A percentile compares a stretch with the other conserved stretches of the same genome.
These are phyloP conservation scores for Phtheirospermum japonicum DNA, from an alignment of 257 asterid genomes.

Conservation along the genomic window DNA sequence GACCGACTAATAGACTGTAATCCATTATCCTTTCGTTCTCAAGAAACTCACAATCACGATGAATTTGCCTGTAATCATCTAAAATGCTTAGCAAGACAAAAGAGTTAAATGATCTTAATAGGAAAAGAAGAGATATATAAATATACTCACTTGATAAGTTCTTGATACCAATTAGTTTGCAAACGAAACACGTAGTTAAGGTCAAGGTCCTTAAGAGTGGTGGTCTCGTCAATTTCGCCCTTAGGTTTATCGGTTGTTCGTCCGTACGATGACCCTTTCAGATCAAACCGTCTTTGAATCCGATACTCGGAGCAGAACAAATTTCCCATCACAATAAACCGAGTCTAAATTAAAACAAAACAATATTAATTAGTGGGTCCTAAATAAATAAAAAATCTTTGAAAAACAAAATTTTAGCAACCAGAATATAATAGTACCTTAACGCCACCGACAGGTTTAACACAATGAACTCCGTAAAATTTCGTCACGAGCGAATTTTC, in stretches of 20 bases:
- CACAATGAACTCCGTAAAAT: slow-evolving; percentile 72
- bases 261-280: slow-evolving; percentile 95
- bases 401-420: too few relatives aligned
- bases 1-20: slow-evolving; percentile 90
- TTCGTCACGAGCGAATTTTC: slow-evolving; percentile 66
- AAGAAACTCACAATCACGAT: slow-evolving; percentile 82
- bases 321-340: slow-evolving; percentile 96
- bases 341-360: slow-evolving; percentile 46
- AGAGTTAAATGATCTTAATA: neutral
- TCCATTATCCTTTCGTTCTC: slow-evolving; percentile 92
- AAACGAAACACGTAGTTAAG: slow-evolving; percentile 67
- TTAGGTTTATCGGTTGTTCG: slow-evolving; percentile 74
- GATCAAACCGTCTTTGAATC: slow-evolving; percentile 84
- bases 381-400: too few relatives aligned
- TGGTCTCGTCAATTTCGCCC: slow-evolving; percentile 87
- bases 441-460: slow-evolving; percentile 60
- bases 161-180: slow-evolving; percentile 78
- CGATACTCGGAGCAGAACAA: slow-evolving; percentile 93
- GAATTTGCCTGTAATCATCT: slow-evolving; percentile 67
- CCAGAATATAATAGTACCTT: slow-evolving; percentile 50
- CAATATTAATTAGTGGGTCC: neutral
- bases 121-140: neutral
- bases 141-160: slow-evolving; percentile 69
- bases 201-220: slow-evolving; percentile 92
- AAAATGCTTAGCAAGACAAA: slow-evolving; percentile 6